Evolutionary conservation across 2,329 filamentous ascomycete species (phyloP), one percentile per base, ranked within the genome.

Genomic region (Parafenestella ontariensis): DNA sequence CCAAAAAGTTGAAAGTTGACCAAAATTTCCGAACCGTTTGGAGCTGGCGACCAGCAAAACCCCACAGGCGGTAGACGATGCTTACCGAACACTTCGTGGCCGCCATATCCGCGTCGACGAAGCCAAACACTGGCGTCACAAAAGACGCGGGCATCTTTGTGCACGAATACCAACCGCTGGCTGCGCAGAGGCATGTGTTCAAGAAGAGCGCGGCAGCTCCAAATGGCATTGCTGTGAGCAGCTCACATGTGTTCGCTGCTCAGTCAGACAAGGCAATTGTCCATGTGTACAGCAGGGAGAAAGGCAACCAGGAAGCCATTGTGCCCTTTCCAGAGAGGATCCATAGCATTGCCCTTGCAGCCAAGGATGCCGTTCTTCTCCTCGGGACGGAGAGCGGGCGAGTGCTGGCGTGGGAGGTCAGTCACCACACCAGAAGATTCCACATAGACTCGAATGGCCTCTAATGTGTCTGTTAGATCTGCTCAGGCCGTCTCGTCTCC

Each of bases 241-340:
- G 85, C 40, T 88, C 88, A 18, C 95, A 99, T 73, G 83, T 98
- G 42, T 99, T 96, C 73, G 89, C 93, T 3, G 94, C 92, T 3
- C 95, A 99, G 75, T 84, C 89, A 45, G 92, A 93, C 61, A 98
- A 96, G 76, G 91, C 92, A 0, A 90, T 96, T 37, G 85, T 99
- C 1, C 91, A 98, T 77, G 92, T 99, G 50, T 99, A 98, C 77
- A 93, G 86, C 53, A 85, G 92, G 50, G 83, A 87, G 54, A 90
- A 90, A 59, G 90, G 90, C 24, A 95, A 90, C 66, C 92, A 97
- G 72, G 94, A 98, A 77, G 90, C 91, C 6, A 85, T 91, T 17
- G 87, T 98, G 18, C 89, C 93, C 0, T 96, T 99, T 68, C 88
- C 90, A 0, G 94, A 98, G 76, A 86, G 88, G 66, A 91, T 99